Percentiles rank a stretch among this genome's conserved stretches.
Conservation (phyloP, 306 rosid genomes). For the Begonia masoniana region DNA sequence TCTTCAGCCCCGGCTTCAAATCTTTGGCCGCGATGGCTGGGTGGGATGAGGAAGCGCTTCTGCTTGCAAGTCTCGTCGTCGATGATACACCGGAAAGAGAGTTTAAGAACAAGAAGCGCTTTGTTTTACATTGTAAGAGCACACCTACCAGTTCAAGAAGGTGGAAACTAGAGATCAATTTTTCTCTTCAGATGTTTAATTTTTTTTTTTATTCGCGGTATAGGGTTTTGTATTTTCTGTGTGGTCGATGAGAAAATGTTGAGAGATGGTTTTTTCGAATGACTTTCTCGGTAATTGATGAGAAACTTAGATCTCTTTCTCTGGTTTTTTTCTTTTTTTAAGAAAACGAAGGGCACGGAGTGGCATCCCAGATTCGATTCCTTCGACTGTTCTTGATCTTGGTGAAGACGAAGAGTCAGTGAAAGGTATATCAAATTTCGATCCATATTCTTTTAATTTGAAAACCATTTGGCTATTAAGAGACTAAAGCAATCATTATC, state of each 20-base stretch:
- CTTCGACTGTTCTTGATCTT: slow-evolving; percentile 53
- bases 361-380: slow-evolving; percentile 33
- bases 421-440: slow-evolving; percentile 24
- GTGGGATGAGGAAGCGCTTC: slow-evolving; percentile 85
- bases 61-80: slow-evolving; percentile 56
- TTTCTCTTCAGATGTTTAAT: no score
- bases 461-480: not conserved
- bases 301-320: not conserved
- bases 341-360: slow-evolving; percentile 64
- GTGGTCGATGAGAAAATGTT: not conserved
- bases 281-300: slow-evolving; percentile 1
- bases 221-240: not conserved
- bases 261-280: not conserved
- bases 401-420: slow-evolving; percentile 39
- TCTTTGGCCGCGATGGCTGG: slow-evolving; percentile 92
- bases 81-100: slow-evolving; percentile 80
- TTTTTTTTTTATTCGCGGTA: not conserved
- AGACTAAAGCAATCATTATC: slow-evolving; percentile 12
- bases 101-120: slow-evolving; percentile 34
- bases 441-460: not conserved
- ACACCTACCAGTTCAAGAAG: slow-evolving; percentile 61
- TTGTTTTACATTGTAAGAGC: slow-evolving; percentile 31
- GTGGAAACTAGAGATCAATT: slow-evolving; percentile 12
- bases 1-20: slow-evolving; percentile 76
- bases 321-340: not conserved